Conservation (phyloP, 768 basidiomycete species). For the Lactarius indigo region DNA sequence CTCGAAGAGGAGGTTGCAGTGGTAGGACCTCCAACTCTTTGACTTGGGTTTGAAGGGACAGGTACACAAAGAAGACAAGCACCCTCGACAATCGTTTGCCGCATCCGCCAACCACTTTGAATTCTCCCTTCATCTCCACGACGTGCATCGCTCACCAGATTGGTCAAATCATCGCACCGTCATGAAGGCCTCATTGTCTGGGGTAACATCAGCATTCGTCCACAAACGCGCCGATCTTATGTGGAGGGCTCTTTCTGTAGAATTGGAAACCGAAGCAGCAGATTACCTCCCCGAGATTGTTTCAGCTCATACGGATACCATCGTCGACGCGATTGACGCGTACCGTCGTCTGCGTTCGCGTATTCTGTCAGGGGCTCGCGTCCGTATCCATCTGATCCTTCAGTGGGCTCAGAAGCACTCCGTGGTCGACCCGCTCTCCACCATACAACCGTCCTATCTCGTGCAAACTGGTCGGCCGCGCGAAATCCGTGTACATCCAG, state of each 20-base stretch:
- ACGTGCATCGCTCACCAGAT: background rate
- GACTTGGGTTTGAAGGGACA: slow-evolving; percentile 18
- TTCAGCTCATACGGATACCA: slow-evolving; percentile 6
- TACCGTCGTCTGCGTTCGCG: slow-evolving; percentile 6
- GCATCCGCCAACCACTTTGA: background rate
- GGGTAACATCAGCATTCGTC: slow-evolving; percentile 3
- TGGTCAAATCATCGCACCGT: background rate
- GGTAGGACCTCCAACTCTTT: slow-evolving; percentile 15
- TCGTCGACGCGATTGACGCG: slow-evolving; percentile 1
- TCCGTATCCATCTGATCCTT: slow-evolving; percentile 45
- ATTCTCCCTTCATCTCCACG: slow-evolving; percentile 8
- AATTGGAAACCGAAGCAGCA: slow-evolving; percentile 17
- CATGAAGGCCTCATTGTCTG: slow-evolving; percentile 10
- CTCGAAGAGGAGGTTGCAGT: slow-evolving; percentile 7
- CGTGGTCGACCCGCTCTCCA: slow-evolving; percentile 71
- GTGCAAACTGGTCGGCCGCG: slow-evolving; percentile 73
- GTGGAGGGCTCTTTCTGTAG: slow-evolving; percentile 17
- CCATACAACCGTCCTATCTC: slow-evolving; percentile 80
- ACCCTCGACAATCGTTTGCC: slow-evolving; percentile 16
- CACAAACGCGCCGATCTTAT: slow-evolving; percentile 14
- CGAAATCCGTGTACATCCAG: slow-evolving; percentile 58
- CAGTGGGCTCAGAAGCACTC: slow-evolving; percentile 46
- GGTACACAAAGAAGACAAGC: slow-evolving; percentile 6
- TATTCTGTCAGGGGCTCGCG: slow-evolving; percentile 1
- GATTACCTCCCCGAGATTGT: slow-evolving; percentile 9